Base-by-base conservation (phyloP, 768 basidiomycete genomes). In the Auriculariales sp. region DNA sequence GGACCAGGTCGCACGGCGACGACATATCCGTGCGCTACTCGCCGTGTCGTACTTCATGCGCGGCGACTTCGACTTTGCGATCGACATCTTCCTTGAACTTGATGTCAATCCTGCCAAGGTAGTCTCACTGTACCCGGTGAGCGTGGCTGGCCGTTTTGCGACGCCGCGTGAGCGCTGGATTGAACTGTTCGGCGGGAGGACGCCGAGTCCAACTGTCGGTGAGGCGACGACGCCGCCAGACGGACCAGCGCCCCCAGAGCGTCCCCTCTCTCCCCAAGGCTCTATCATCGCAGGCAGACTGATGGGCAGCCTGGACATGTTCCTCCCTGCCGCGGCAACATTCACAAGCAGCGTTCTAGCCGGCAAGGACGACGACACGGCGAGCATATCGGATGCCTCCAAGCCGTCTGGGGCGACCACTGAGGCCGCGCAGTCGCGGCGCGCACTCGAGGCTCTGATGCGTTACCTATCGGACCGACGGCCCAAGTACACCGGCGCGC, bases 41-140 rank as follows among this genome's bases (percentile, higher is more conserved):
- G 91, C 90, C 0, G 81, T 95, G 0, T 70, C 83, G 0, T 75
- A 83, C 52, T 93, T 93, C 64, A 72, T 75, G 3, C 65, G 70
- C 6, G 74, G 72, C 6, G 72, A 79, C 51, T 93, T 78, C 58
- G 81, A 85, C 53, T 65, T 69, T 1, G 92, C 94, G 1, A 83
- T 97, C 50, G 81, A 95, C 59, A 76, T 80, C 0, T 92, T 98
- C 62, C 74, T 92, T 45, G 78, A 83, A 34, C 79, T 94, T 34
- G 83, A 97, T 55, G 70, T 92, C 56, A 93, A 93, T 58, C 95
- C 95, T 0, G 89, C 93, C 0, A 90, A 92, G 59, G 88, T 99
- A 3, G 73, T 98, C 19, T 83, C 92, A 1, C 67, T 98, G 4
- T 99, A 89, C 62, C 86, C 89, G 0, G 78, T 84, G 30, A 70